Percentiles rank a stretch among this genome's conserved stretches.
Evolutionary conservation across 768 basidiomycete species (phyloP).

Genomic region (Boletus sensibilis): DNA sequence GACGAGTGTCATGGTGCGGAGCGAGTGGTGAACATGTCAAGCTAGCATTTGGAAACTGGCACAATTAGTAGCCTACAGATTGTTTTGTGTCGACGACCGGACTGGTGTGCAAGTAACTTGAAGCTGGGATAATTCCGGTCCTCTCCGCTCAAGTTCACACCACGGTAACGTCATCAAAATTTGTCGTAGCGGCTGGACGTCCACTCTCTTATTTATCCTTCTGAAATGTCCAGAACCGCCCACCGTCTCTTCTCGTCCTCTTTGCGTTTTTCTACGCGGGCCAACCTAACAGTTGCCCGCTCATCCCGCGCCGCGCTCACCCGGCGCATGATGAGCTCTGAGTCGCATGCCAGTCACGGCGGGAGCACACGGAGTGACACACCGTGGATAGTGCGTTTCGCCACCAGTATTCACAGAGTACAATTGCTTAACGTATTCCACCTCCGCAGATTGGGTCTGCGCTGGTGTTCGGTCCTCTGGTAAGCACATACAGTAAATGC

Average conservation of each 20-base stretch:
- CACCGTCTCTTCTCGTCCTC: slow-evolving; percentile 18
- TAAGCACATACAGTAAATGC: slow-evolving; percentile 10
- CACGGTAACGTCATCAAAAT: slow-evolving; percentile 30
- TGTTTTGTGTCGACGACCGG: background rate
- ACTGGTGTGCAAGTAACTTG: background rate
- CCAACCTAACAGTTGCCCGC: slow-evolving; percentile 4
- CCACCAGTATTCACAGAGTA: background rate
- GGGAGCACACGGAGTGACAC: slow-evolving; percentile 19
- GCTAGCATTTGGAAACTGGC: background rate
- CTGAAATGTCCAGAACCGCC: slow-evolving; percentile 22
- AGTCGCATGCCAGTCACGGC: slow-evolving; percentile 21
- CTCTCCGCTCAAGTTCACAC: slow-evolving; percentile 31
- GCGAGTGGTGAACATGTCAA: background rate
- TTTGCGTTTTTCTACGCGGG: slow-evolving; percentile 17
- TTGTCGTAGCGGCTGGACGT: slow-evolving; percentile 14
- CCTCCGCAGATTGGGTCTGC: slow-evolving; percentile 30
- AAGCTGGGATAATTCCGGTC: slow-evolving; percentile 20
- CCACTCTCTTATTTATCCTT: slow-evolving; percentile 15
- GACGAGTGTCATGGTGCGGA: background rate
- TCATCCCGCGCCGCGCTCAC: slow-evolving; percentile 15
- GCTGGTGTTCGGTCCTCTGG: slow-evolving; percentile 32
- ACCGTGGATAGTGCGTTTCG: slow-evolving; percentile 31
- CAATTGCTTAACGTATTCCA: background rate
- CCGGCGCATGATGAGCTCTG: slow-evolving; percentile 30
- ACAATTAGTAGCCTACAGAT: background rate